A percentile compares a stretch with the other conserved stretches of the same genome.
Conservation (phyloP, 148 eudicot species). For the Linanthus parryae region DNA sequence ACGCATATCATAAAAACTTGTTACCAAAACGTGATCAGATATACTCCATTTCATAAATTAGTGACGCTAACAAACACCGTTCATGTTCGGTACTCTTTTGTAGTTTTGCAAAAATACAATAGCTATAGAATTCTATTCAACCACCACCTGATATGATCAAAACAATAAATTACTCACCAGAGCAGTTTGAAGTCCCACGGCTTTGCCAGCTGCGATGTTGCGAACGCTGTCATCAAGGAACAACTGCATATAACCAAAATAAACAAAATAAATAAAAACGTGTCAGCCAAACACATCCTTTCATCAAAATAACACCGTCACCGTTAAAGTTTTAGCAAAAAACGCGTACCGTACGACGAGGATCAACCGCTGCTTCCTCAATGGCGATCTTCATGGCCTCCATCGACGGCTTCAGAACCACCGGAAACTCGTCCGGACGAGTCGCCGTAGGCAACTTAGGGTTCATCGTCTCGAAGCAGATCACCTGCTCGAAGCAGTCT, state of each 20-base stretch:
- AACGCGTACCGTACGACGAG: constrained; percentile 62
- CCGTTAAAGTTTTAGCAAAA: not conserved
- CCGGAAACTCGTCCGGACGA: constrained; percentile 55
- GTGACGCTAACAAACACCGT: too few species aligned
- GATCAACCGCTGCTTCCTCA: constrained; percentile 49
- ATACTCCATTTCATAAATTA: too few species aligned
- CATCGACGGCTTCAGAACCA: constrained; percentile 68
- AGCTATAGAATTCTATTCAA: too few species aligned
- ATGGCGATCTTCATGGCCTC: constrained; percentile 71
- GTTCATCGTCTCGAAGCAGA: constrained; percentile 82
- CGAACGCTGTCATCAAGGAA: constrained; percentile 69
- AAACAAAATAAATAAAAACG: constrained; percentile 1
- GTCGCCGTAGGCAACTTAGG: constrained; percentile 54
- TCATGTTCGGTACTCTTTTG: too few species aligned
- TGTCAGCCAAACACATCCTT: not conserved
- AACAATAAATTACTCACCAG: constrained; percentile 42
- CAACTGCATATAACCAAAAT: constrained; percentile 37
- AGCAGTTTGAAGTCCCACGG: constrained; percentile 57
- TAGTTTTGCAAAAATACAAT: too few species aligned
- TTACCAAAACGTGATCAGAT: too few species aligned
- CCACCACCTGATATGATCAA: too few species aligned
- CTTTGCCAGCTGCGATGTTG: constrained; percentile 69
- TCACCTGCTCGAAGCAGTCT: constrained; percentile 75
- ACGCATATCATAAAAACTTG: too few species aligned
- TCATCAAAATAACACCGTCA: constrained; percentile 2